Percentiles rank a stretch among this genome's conserved stretches.
phyloP scores from a whole-genome alignment of 345 rosid species.

The Bruguiera parviflora region DNA sequence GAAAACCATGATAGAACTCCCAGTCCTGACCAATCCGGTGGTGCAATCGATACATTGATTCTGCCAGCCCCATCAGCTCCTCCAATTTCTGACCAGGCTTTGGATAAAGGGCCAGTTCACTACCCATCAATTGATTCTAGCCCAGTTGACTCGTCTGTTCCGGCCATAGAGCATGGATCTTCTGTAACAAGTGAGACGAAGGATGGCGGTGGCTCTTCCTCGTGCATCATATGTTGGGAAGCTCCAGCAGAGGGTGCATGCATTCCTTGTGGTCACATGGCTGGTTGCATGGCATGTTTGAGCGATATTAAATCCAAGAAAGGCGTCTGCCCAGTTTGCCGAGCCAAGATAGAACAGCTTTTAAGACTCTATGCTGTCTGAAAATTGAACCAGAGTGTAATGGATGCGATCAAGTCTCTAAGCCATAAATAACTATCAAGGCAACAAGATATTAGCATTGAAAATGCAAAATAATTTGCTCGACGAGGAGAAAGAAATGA shows the following conservation, averaged over 20 bases:
- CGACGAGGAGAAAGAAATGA: too few relatives aligned
- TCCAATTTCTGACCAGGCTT: slow-evolving; percentile 17
- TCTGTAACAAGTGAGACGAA: slow-evolving; percentile 12
- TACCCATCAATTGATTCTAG: slow-evolving; percentile 22
- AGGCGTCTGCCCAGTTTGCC: slow-evolving; percentile 29
- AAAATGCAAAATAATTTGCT: too few relatives aligned
- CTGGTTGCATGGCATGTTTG: slow-evolving; percentile 32
- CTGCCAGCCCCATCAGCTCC: slow-evolving; percentile 28
- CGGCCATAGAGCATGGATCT: slow-evolving; percentile 6
- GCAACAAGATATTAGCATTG: too few relatives aligned
- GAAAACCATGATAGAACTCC: slow-evolving; percentile 9
- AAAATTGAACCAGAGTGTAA: not conserved
- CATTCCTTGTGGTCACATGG: slow-evolving; percentile 34
- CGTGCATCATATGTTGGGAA: slow-evolving; percentile 29
- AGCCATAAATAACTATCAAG: too few relatives aligned
- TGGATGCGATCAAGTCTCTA: not conserved
- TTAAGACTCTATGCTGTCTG: slow-evolving; percentile 29
- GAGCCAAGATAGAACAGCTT: slow-evolving; percentile 17
- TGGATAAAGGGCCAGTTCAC: slow-evolving; percentile 17
- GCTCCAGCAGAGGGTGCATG: slow-evolving; percentile 30
- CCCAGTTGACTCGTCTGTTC: slow-evolving; percentile 9
- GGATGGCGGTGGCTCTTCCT: slow-evolving; percentile 15
- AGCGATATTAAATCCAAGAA: slow-evolving; percentile 22
- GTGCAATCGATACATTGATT: not conserved
- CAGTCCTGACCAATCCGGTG: not conserved